A percentile compares a stretch with the other conserved stretches of the same genome.
These are phyloP conservation scores for Fragaria ananassa DNA, from an alignment of 306 rosid genomes.

Conservation along the genomic window DNA sequence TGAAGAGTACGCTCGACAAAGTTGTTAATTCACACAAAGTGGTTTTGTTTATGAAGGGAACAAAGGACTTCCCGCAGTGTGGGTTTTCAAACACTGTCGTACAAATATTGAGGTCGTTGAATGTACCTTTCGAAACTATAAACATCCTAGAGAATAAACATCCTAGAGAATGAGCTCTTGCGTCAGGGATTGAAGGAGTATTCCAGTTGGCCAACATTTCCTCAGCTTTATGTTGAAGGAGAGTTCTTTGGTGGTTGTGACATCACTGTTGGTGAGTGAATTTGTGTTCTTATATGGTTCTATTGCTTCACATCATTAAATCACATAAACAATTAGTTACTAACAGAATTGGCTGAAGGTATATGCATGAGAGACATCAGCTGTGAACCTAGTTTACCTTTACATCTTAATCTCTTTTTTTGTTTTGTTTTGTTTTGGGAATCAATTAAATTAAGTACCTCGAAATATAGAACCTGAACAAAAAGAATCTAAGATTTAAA, in stretches of 20 bases:
- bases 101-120: slow-evolving; percentile 77
- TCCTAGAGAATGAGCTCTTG: slow-evolving; percentile 74
- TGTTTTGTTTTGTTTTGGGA: too few species aligned
- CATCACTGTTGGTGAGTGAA: slow-evolving; percentile 83
- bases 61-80: slow-evolving; percentile 89
- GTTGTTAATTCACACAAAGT: slow-evolving; percentile 78
- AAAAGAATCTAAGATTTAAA: neutral
- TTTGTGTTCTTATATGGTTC: neutral
- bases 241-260: slow-evolving; percentile 99
- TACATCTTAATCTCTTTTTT: neutral
- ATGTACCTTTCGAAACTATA: slow-evolving; percentile 69
- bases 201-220: slow-evolving; percentile 93
- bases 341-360: neutral
- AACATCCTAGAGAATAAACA: slow-evolving; percentile 71
- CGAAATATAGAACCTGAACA: neutral
- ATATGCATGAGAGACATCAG: neutral
- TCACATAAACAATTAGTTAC: neutral
- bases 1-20: slow-evolving; percentile 83
- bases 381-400: neutral
- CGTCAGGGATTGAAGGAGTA: slow-evolving; percentile 89
- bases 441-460: neutral
- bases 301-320: neutral
- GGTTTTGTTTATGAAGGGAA: slow-evolving; percentile 90
- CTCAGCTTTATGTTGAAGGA: slow-evolving; percentile 93
- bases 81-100: slow-evolving; percentile 94